These are phyloP conservation scores for Aquilaria malaccensis DNA, from an alignment of 345 rosid species.

Conservation along the genomic window DNA sequence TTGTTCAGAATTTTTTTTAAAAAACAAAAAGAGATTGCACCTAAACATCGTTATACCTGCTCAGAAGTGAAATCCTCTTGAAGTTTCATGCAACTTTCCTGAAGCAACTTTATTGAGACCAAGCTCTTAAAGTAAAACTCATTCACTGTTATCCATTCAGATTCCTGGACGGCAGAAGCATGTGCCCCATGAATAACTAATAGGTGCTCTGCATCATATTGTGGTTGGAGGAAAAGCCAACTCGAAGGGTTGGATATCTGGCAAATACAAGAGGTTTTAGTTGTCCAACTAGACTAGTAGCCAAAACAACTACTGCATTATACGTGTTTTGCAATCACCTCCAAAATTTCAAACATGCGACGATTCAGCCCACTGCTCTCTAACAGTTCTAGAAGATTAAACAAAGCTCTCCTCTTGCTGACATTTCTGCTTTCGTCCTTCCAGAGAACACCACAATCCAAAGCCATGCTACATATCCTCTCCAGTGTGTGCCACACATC, in stretches of 20 bases:
- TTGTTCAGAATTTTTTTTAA: background rate
- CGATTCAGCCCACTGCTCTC: conserved; percentile 68
- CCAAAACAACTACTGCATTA: conserved; percentile 8
- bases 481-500: conserved; percentile 45
- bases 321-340: conserved; percentile 30
- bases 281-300: conserved; percentile 9
- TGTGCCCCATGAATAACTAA: conserved; percentile 25
- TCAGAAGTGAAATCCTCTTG: conserved; percentile 66
- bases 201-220: conserved; percentile 60
- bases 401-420: conserved; percentile 62
- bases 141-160: conserved; percentile 59
- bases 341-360: conserved; percentile 59
- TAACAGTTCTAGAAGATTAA: conserved; percentile 68
- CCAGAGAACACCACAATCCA: conserved; percentile 62
- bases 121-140: conserved; percentile 78
- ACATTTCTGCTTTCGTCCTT: conserved; percentile 41
- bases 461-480: conserved; percentile 33
- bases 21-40: background rate
- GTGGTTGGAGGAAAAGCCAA: conserved; percentile 64
- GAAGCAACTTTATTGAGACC: conserved; percentile 65
- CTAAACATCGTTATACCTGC: conserved; percentile 39
- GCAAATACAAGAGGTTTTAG: conserved; percentile 14
- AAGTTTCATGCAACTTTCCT: conserved; percentile 50
- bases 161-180: conserved; percentile 21
- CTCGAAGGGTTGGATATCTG: conserved; percentile 50